These are phyloP conservation scores for Paracoccidioides brasiliensis DNA, from an alignment of 2,329 filamentous ascomycete species.

Conservation along the genomic window DNA sequence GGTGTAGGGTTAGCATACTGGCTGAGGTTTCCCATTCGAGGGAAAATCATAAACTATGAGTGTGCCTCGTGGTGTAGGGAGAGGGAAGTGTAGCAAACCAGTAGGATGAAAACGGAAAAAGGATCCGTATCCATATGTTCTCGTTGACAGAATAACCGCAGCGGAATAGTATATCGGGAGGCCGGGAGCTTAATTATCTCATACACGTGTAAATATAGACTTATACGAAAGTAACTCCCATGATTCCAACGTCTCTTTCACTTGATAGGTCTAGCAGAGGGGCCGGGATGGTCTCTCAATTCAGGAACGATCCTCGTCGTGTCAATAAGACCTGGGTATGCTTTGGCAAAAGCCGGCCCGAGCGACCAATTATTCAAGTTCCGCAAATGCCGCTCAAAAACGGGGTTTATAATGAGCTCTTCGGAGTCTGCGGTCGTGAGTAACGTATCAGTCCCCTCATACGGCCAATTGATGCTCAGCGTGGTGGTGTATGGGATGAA, in stretches of 20 bases:
- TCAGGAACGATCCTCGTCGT: constrained; percentile 21
- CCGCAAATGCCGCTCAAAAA: constrained; percentile 68
- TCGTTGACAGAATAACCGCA: too few relatives aligned
- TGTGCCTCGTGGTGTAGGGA: too few relatives aligned
- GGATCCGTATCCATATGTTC: too few relatives aligned
- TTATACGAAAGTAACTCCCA: too few relatives aligned
- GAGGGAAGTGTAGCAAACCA: too few relatives aligned
- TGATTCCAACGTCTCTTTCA: neutral
- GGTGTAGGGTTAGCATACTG: too few relatives aligned
- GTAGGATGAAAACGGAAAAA: too few relatives aligned
- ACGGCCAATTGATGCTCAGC: constrained; percentile 71
- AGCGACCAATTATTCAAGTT: constrained; percentile 71
- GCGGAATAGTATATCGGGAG: too few relatives aligned
- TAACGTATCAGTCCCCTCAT: constrained; percentile 59
- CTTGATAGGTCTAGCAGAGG: neutral
- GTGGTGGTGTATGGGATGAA: constrained; percentile 71
- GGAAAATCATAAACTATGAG: too few relatives aligned
- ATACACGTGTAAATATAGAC: too few relatives aligned
- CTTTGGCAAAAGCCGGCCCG: constrained; percentile 52
- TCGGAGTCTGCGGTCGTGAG: constrained; percentile 40
- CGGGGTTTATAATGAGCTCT: constrained; percentile 69
- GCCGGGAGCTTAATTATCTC: too few relatives aligned
- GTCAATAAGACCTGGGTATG: constrained; percentile 47
- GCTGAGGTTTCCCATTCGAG: too few relatives aligned
- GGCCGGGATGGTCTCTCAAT: neutral